Evolutionary conservation across 225 moss, liverwort and hornwort genomes (phyloP).

Genomic region (Climacium dendroides): DNA sequence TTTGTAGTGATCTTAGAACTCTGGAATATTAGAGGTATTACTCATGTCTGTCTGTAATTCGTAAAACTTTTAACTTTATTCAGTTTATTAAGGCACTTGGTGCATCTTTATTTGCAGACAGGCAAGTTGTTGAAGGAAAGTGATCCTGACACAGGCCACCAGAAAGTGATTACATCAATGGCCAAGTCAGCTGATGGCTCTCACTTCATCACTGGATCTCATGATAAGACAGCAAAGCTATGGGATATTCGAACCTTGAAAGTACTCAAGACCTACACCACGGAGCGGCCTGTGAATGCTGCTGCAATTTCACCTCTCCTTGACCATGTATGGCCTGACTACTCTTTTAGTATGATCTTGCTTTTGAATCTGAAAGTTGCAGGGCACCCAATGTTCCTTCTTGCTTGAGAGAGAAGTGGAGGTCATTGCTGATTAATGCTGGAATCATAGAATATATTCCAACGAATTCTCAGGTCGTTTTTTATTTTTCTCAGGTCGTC

Average conservation of each 20-base stretch:
- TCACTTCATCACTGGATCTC: slow-evolving; percentile 84
- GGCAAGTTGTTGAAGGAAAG: slow-evolving; percentile 82
- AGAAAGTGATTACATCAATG: slow-evolving; percentile 68
- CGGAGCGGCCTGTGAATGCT: slow-evolving; percentile 87
- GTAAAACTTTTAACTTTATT: neutral
- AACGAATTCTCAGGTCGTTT: neutral
- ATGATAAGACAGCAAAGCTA: slow-evolving; percentile 82
- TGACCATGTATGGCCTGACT: slow-evolving; percentile 44
- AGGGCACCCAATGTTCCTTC: neutral
- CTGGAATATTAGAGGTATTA: neutral
- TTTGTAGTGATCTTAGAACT: neutral
- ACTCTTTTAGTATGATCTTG: neutral
- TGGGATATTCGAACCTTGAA: slow-evolving; percentile 84
- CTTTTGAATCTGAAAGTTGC: neutral
- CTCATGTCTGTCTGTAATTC: neutral
- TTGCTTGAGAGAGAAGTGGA: neutral
- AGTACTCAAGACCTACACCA: slow-evolving; percentile 72
- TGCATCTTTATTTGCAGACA: slow-evolving; percentile 19
- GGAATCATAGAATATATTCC: neutral
- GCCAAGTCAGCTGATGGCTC: slow-evolving; percentile 77
- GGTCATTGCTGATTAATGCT: neutral
- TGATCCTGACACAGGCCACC: slow-evolving; percentile 69
- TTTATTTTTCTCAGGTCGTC: slow-evolving; percentile 39
- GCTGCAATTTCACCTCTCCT: slow-evolving; percentile 78
- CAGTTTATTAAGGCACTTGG: neutral